A percentile compares a stretch with the other conserved stretches of the same genome.
These are phyloP conservation scores for Gynostemma pentaphyllum DNA, from an alignment of 306 rosid genomes.

Conservation along the genomic window DNA sequence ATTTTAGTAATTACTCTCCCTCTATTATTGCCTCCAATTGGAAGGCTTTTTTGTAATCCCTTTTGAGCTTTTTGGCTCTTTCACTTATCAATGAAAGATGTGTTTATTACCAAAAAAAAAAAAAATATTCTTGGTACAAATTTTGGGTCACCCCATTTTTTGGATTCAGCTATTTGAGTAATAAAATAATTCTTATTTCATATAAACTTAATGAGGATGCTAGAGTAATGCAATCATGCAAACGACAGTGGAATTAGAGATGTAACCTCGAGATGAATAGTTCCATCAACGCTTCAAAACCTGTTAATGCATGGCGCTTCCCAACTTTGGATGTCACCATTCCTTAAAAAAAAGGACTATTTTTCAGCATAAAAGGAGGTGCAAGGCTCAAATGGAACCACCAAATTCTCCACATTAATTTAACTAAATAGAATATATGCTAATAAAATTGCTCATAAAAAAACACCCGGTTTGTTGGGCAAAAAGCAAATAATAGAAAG, in stretches of 20 bases:
- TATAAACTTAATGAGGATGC: neutral
- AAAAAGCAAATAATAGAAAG: neutral
- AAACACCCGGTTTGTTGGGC: neutral
- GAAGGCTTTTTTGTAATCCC: too few relatives aligned
- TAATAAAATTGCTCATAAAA: neutral
- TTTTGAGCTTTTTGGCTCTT: too few relatives aligned
- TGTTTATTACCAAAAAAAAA: too few relatives aligned
- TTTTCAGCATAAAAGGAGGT: neutral
- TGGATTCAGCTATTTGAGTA: neutral
- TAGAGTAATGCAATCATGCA: neutral
- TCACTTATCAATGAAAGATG: too few relatives aligned
- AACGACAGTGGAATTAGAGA: neutral
- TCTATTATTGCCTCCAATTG: too few relatives aligned
- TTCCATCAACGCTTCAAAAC: conserved; percentile 83
- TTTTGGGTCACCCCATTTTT: too few relatives aligned
- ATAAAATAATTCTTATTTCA: neutral
- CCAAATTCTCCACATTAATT: neutral
- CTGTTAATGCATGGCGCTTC: conserved; percentile 85
- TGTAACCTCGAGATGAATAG: conserved; percentile 68
- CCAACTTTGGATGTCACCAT: conserved; percentile 98
- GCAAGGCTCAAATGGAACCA: neutral
- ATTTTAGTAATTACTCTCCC: too few relatives aligned
- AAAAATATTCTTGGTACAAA: too few relatives aligned
- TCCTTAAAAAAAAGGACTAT: conserved; percentile 33
- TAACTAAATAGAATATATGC: neutral